Evolutionary conservation across 495 filamentous ascomycete genomes (phyloP).

Genomic region (Cladorrhinum samala): DNA sequence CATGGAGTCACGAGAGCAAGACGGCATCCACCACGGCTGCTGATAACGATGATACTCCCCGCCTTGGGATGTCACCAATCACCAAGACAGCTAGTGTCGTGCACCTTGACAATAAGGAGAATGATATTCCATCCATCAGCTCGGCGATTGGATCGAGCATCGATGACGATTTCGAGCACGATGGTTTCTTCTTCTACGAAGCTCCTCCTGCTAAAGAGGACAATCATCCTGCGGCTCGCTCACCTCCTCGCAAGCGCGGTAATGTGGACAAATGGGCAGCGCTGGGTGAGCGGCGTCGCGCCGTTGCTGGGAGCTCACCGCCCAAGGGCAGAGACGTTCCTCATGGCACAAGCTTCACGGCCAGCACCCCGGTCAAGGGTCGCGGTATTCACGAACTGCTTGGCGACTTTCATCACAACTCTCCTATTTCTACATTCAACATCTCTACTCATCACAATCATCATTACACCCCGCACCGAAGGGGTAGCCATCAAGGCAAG

Average conservation of each 20-base stretch:
- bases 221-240: constrained; percentile 30
- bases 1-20: constrained; percentile 73
- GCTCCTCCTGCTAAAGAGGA: constrained; percentile 38
- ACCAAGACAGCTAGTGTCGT: constrained; percentile 37
- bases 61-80: constrained; percentile 46
- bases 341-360: constrained; percentile 32
- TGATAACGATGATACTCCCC: constrained; percentile 38
- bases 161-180: constrained; percentile 53
- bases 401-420: constrained; percentile 18
- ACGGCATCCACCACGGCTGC: constrained; percentile 31
- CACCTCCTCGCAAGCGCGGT: constrained; percentile 42
- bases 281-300: constrained; percentile 73
- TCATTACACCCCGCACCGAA: constrained; percentile 9
- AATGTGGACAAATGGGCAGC: constrained; percentile 80
- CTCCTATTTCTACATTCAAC: constrained; percentile 23
- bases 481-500: constrained; percentile 27
- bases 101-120: constrained; percentile 28
- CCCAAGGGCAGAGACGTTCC: constrained; percentile 38
- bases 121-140: constrained; percentile 35
- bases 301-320: constrained; percentile 45
- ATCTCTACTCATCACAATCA: constrained; percentile 17
- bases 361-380: constrained; percentile 30
- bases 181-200: constrained; percentile 66
- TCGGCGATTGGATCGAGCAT: constrained; percentile 38
- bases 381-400: constrained; percentile 31